Conservation (phyloP, 2,329 filamentous ascomycete genomes). For the Cryphonectria naterciae region DNA sequence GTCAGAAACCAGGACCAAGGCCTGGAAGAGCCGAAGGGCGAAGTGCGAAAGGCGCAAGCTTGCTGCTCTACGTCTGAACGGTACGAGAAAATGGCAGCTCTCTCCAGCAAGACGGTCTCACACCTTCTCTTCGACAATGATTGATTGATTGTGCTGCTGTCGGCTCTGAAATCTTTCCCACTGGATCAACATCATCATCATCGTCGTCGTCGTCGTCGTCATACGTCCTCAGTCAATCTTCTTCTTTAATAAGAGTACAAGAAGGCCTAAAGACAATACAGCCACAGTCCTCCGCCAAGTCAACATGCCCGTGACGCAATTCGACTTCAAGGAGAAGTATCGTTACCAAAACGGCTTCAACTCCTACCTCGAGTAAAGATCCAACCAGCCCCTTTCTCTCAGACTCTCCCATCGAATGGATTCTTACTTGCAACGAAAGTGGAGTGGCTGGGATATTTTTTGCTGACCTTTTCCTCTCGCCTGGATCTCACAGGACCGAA, state of each 20-base stretch:
- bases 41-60: not conserved
- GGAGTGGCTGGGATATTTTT: not conserved
- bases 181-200: not conserved
- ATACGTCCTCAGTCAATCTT: not conserved
- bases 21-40: not conserved
- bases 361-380: slow-evolving; percentile 72
- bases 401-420: not conserved
- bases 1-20: slow-evolving; percentile 12
- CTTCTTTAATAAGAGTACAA: not conserved
- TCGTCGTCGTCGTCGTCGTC: not conserved
- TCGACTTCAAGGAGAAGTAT: slow-evolving; percentile 62
- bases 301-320: slow-evolving; percentile 55
- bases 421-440: not conserved
- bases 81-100: slow-evolving; percentile 18
- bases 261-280: not conserved
- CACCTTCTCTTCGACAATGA: not conserved
- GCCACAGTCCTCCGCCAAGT: not conserved
- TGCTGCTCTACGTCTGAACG: not conserved
- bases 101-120: slow-evolving; percentile 3
- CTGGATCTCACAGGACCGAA: slow-evolving; percentile 63
- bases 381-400: not conserved
- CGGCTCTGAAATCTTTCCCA: not conserved
- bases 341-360: slow-evolving; percentile 79
- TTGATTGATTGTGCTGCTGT: not conserved
- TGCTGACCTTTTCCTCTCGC: not conserved